Conservation (phyloP, 257 asterid species). For the Nyctanthes arbortristis region DNA sequence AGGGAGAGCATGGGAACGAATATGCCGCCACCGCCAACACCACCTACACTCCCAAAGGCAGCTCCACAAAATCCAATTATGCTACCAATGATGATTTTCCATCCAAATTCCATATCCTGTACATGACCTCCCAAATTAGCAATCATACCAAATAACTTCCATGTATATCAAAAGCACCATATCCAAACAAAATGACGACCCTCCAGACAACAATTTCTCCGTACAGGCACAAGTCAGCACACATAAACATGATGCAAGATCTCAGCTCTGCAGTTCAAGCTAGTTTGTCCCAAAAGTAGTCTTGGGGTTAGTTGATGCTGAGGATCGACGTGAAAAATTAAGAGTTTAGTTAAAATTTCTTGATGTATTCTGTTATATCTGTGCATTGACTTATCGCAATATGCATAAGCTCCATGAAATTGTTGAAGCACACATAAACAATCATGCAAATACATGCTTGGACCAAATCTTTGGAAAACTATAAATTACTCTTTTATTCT, state of each 20-base stretch:
- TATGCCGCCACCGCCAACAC: conserved; percentile 98
- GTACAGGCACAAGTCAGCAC: neutral
- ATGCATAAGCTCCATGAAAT: neutral
- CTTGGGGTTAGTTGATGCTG: neutral
- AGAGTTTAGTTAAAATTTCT: neutral
- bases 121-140: conserved; percentile 14
- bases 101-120: conserved; percentile 77
- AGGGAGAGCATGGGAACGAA: conserved; percentile 94
- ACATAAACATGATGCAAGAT: neutral
- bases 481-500: neutral
- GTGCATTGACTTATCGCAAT: neutral
- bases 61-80: conserved; percentile 94
- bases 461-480: neutral
- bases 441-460: neutral
- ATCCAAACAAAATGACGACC: neutral
- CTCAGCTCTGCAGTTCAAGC: neutral
- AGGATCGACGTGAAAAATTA: neutral
- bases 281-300: neutral
- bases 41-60: conserved; percentile 97
- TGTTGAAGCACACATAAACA: neutral
- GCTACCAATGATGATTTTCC: conserved; percentile 73
- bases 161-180: neutral
- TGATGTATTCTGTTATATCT: neutral
- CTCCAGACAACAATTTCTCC: neutral
- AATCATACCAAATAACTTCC: neutral